Evolutionary conservation across 1,284 basidiomycete genomes (phyloP).

Genomic region (Fomitopsis palustris): DNA sequence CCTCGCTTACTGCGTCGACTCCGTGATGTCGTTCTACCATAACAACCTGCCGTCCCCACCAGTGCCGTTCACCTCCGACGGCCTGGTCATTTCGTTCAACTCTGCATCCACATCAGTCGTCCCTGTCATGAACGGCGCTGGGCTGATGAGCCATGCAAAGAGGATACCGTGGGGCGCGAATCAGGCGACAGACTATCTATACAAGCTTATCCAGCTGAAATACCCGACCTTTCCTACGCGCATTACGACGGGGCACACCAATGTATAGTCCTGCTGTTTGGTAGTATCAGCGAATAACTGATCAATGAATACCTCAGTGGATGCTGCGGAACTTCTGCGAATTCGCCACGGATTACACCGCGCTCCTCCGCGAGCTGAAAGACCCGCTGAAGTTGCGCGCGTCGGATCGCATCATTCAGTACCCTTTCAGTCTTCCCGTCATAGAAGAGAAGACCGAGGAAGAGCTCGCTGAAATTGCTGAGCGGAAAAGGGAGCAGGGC

Average conservation of each 20-base stretch:
- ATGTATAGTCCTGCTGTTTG: conserved; percentile 31
- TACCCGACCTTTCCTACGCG: conserved; percentile 85
- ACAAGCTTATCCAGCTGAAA: conserved; percentile 93
- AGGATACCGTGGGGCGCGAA: conserved; percentile 92
- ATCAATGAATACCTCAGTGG: conserved; percentile 50
- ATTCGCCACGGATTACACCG: conserved; percentile 78
- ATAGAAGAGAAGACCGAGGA: conserved; percentile 90
- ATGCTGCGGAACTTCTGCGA: conserved; percentile 89
- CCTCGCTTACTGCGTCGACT: conserved; percentile 88
- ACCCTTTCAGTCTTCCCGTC: conserved; percentile 72
- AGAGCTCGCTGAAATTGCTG: conserved; percentile 75
- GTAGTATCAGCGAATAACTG: not conserved
- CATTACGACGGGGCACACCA: conserved; percentile 52
- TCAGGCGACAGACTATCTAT: conserved; percentile 87
- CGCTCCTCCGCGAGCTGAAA: conserved; percentile 61
- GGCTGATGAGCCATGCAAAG: conserved; percentile 80
- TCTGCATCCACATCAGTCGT: conserved; percentile 85
- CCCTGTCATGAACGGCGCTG: conserved; percentile 78
- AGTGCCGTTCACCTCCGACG: conserved; percentile 55
- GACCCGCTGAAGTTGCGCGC: conserved; percentile 64
- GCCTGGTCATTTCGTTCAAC: conserved; percentile 82
- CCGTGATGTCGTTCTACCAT: conserved; percentile 89
- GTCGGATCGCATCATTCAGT: conserved; percentile 77
- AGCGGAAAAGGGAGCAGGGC: conserved; percentile 84
- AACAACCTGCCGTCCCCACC: conserved; percentile 47